These are phyloP conservation scores for Chrysoporthe deuterocubensis DNA, from an alignment of 2,329 filamentous ascomycete genomes.

Conservation along the genomic window DNA sequence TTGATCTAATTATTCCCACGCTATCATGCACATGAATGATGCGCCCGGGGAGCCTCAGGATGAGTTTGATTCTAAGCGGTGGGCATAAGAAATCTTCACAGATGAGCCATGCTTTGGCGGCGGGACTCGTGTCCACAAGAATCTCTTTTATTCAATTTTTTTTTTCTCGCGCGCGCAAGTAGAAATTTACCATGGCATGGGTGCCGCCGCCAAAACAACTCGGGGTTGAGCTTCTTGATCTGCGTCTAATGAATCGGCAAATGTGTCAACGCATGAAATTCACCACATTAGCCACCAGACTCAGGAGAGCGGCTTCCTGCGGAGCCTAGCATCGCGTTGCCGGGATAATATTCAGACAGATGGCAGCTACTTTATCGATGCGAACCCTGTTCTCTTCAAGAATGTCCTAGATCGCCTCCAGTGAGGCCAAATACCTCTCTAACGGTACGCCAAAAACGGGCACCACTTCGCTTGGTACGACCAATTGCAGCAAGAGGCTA, in stretches of 20 bases:
- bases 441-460: conserved; percentile 36
- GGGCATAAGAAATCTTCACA: too few species aligned
- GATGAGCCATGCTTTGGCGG: too few species aligned
- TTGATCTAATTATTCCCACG: too few species aligned
- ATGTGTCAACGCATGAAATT: neutral
- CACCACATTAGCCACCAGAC: neutral
- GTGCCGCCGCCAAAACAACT: neutral
- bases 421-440: conserved; percentile 40
- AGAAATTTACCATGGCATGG: neutral
- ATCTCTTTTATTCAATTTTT: too few species aligned
- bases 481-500: conserved; percentile 38
- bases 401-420: conserved; percentile 43
- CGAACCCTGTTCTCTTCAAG: conserved; percentile 41
- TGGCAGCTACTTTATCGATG: conserved; percentile 44
- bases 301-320: neutral
- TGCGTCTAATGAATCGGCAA: neutral
- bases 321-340: neutral
- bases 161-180: too few species aligned
- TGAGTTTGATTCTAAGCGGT: too few species aligned
- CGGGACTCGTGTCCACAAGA: too few species aligned
- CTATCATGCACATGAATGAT: too few species aligned
- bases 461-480: conserved; percentile 43
- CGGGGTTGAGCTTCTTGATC: neutral
- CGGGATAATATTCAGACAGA: conserved; percentile 26
- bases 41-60: too few species aligned